Base-by-base conservation (phyloP, 2,329 filamentous ascomycete genomes). In the Mycosphaerella sp. region DNA sequence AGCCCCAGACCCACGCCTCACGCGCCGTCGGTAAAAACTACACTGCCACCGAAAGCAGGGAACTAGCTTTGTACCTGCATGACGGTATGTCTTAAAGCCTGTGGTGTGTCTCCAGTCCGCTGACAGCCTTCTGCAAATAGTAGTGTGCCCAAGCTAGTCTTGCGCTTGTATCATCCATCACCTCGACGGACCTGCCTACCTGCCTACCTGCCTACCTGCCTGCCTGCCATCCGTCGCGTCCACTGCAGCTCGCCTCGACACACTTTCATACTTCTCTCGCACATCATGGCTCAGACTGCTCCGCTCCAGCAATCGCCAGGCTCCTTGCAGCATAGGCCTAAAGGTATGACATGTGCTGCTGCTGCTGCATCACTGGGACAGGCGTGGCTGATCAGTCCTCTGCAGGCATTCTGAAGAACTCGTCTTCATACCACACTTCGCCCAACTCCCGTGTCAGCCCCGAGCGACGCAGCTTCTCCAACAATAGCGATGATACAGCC, bases 371-470 rank as follows among this genome's bases (percentile, higher is more conserved):
- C 45, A 49, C 55, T 39, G 36, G 46, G 14, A 54, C 46, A 43
- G 8, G 48, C 10, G 12, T 52, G 53, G 48, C 53, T 54, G 21
- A 42, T 48, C 46, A 26, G 3, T 26, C 41, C 48, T 48, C 43
- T 34, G 14, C 62, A 96, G 92, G 92, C 63, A 97, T 97, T 65
- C 82, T 97, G 64, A 97, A 97, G 75, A 95, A 95, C 76, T 85
- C 87, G 17, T 69, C 59, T 46, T 89, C 80, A 58, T 84, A 80
- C 64, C 77, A 79, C 31, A 80, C 83, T 17, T 77, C 79, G 32
- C 67, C 72, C 21, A 70, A 74, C 12, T 67, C 71, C 17, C 70
- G 70, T 45, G 72, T 70, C 57, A 78, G 72, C 63, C 80, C 70
- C 62, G 69, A 72, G 49, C 65, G 53, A 29, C 50, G 55, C 48